A percentile compares a stretch with the other conserved stretches of the same genome.
phyloP scores from a whole-genome alignment of 2,329 filamentous ascomycete species.

The Penicillium sp. region DNA sequence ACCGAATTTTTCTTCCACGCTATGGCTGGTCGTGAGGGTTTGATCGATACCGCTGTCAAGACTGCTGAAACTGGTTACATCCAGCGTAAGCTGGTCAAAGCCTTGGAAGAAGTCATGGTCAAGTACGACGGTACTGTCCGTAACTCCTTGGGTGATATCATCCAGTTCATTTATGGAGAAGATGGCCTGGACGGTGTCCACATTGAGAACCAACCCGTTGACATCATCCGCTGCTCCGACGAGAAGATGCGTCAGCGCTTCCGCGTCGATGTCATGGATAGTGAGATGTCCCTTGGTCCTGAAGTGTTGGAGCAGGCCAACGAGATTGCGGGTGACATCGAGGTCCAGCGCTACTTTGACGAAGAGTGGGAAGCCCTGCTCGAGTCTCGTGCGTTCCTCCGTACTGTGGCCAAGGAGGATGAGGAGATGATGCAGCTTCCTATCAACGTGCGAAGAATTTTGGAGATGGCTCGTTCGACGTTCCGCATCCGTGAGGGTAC shows the following conservation, averaged over 20 bases:
- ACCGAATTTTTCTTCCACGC: conserved; percentile 99
- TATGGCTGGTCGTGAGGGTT: conserved; percentile 99
- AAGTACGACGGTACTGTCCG: conserved; percentile 97
- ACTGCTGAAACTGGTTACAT: conserved; percentile 99
- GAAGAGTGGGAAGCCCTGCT: conserved; percentile 82
- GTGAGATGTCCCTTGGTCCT: conserved; percentile 64
- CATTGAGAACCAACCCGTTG: conserved; percentile 91
- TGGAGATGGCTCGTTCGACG: conserved; percentile 85
- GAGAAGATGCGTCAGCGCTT: conserved; percentile 79
- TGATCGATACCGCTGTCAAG: conserved; percentile 99
- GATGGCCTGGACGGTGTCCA: conserved; percentile 92
- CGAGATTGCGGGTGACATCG: conserved; percentile 85
- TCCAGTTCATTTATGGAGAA: conserved; percentile 97
- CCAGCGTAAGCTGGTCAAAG: conserved; percentile 96
- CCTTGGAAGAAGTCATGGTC: conserved; percentile 94
- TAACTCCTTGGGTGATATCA: conserved; percentile 93
- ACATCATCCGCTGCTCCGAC: conserved; percentile 81
- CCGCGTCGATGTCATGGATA: conserved; percentile 84
- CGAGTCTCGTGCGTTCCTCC: conserved; percentile 76
- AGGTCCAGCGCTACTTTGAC: conserved; percentile 84
- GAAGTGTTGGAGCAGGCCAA: conserved; percentile 84
- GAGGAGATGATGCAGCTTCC: conserved; percentile 89
- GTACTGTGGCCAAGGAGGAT: conserved; percentile 74
- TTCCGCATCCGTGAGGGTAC: conserved; percentile 87
- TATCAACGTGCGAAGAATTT: conserved; percentile 87